Conservation (phyloP, 2,329 filamentous ascomycete genomes). For the Botrytis cinerea region DNA sequence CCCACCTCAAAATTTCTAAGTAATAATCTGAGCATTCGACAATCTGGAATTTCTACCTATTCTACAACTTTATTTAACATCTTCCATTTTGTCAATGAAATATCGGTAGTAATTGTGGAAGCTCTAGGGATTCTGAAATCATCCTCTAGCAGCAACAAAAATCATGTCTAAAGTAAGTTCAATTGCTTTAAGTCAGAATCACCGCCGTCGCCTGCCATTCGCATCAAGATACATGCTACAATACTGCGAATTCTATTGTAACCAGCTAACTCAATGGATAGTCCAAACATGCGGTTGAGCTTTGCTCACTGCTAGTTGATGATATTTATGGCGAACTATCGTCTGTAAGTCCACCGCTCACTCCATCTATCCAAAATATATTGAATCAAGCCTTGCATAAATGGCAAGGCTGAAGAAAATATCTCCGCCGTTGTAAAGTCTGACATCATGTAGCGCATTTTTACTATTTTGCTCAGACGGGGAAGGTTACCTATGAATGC, state of each 20-base stretch:
- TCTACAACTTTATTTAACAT: conserved; percentile 3
- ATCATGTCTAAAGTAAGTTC: conserved; percentile 56
- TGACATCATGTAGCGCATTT: conserved; percentile 68
- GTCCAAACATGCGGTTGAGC: conserved; percentile 78
- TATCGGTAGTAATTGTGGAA: conserved; percentile 67
- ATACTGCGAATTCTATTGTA: neutral
- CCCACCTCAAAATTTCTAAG: conserved; percentile 25
- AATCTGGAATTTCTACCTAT: conserved; percentile 16
- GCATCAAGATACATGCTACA: conserved; percentile 26
- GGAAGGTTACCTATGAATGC: conserved; percentile 74
- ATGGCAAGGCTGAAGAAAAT: conserved; percentile 27
- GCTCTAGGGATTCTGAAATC: conserved; percentile 78
- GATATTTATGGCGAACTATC: conserved; percentile 90
- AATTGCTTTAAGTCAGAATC: conserved; percentile 27
- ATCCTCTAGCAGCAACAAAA: conserved; percentile 68
- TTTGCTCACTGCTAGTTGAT: conserved; percentile 85
- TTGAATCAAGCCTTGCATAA: conserved; percentile 9
- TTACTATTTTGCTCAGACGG: conserved; percentile 73
- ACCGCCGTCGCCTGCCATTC: conserved; percentile 30
- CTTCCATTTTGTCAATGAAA: conserved; percentile 37
- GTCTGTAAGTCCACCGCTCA: conserved; percentile 63
- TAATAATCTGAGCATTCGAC: conserved; percentile 13
- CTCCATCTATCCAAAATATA: conserved; percentile 5
- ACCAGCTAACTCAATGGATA: conserved; percentile 39
- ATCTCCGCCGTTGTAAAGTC: conserved; percentile 25